These are phyloP conservation scores for Tulasnella sp. DNA, from an alignment of 768 basidiomycete species.

Conservation along the genomic window DNA sequence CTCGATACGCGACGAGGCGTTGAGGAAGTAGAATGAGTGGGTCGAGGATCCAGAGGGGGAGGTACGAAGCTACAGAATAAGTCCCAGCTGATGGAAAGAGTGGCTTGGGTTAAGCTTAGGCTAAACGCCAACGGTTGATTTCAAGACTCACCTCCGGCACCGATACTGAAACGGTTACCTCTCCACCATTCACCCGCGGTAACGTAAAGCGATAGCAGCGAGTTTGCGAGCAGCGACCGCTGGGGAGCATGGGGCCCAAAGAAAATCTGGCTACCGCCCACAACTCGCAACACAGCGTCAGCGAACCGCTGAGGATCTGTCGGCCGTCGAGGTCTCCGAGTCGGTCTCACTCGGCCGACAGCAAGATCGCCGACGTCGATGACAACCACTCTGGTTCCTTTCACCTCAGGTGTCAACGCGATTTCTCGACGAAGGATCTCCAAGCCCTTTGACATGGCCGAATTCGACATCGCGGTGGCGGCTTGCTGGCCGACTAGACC, in stretches of 20 bases:
- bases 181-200: slow-evolving; percentile 42
- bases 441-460: slow-evolving; percentile 54
- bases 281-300: slow-evolving; percentile 44
- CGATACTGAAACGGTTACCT: slow-evolving; percentile 60
- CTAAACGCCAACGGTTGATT: slow-evolving; percentile 18
- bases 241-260: not conserved
- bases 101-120: not conserved
- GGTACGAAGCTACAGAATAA: slow-evolving; percentile 2
- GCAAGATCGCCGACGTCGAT: slow-evolving; percentile 51
- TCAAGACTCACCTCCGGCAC: slow-evolving; percentile 61
- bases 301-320: slow-evolving; percentile 49
- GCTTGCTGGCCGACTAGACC: slow-evolving; percentile 62
- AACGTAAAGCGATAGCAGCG: slow-evolving; percentile 34
- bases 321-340: slow-evolving; percentile 30
- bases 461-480: slow-evolving; percentile 56
- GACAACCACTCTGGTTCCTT: slow-evolving; percentile 55
- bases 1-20: slow-evolving; percentile 1
- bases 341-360: not conserved
- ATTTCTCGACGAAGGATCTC: slow-evolving; percentile 70
- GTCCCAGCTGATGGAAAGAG: not conserved
- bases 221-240: not conserved
- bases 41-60: slow-evolving; percentile 3
- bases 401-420: slow-evolving; percentile 41
- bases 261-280: slow-evolving; percentile 37
- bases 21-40: not conserved